phyloP scores from a whole-genome alignment of 2,329 filamentous ascomycete genomes.

The Akanthomyces muscarius region DNA sequence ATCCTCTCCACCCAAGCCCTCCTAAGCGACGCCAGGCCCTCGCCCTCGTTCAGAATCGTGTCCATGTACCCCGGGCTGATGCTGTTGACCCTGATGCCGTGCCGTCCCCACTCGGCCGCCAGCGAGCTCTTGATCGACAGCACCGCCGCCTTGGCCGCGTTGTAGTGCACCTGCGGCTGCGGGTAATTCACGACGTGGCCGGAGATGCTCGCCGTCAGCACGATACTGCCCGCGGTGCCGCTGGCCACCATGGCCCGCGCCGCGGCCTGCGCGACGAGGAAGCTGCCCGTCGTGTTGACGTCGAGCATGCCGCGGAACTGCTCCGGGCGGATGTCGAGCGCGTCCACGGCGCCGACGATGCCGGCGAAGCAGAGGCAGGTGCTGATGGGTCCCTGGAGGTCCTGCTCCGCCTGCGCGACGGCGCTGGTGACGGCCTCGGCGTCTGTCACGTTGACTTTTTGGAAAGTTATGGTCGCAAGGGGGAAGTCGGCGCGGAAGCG shows the following conservation, averaged over 20 bases:
- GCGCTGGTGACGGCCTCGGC: not conserved
- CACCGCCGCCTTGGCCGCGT: constrained; percentile 66
- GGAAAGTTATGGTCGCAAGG: not conserved
- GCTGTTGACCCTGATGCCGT: constrained; percentile 68
- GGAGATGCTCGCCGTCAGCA: constrained; percentile 65
- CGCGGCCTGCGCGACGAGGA: constrained; percentile 61
- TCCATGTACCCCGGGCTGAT: constrained; percentile 75
- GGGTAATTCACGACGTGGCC: constrained; percentile 44
- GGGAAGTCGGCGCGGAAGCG: constrained; percentile 2
- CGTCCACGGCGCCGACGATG: constrained; percentile 1
- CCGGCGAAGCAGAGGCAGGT: constrained; percentile 9
- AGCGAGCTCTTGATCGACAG: constrained; percentile 59
- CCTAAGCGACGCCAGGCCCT: constrained; percentile 50
- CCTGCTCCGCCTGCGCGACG: not conserved
- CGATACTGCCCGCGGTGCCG: constrained; percentile 55
- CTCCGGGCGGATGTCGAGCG: not conserved
- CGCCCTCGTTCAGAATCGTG: constrained; percentile 66
- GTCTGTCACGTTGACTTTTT: constrained; percentile 8
- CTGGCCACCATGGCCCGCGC: constrained; percentile 45
- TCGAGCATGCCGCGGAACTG: constrained; percentile 61
- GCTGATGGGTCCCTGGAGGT: not conserved
- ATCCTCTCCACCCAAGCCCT: constrained; percentile 56
- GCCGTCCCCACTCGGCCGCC: constrained; percentile 68
- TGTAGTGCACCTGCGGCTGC: constrained; percentile 63
- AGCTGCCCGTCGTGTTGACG: constrained; percentile 65